These are phyloP conservation scores for Bruguiera gymnorhiza DNA, from an alignment of 345 rosid species.

Conservation along the genomic window DNA sequence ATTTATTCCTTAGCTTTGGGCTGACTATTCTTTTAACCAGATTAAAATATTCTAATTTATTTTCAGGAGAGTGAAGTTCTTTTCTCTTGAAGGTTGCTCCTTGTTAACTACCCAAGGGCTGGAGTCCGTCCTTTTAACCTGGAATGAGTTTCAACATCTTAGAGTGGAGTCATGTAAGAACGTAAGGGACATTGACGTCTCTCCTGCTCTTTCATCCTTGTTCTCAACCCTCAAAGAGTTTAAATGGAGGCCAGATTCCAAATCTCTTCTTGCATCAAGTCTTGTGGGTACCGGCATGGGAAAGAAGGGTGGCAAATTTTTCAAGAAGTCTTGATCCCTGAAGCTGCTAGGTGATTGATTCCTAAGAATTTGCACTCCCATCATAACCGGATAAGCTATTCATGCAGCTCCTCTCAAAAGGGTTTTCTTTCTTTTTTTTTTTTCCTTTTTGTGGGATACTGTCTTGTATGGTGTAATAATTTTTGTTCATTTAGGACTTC, in stretches of 20 bases:
- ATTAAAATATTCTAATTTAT: neutral
- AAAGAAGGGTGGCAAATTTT: conserved; percentile 33
- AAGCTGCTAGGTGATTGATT: conserved; percentile 10
- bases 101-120: conserved; percentile 32
- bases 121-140: conserved; percentile 24
- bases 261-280: conserved; percentile 21
- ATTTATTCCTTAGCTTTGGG: neutral
- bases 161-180: conserved; percentile 28
- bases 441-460: neutral
- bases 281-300: conserved; percentile 34
- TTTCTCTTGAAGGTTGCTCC: conserved; percentile 30
- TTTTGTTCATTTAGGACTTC: neutral
- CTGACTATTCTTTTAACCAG: no score
- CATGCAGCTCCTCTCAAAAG: neutral
- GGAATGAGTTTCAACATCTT: conserved; percentile 27
- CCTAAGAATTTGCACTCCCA: conserved; percentile 7
- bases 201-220: conserved; percentile 26
- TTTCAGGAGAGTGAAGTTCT: conserved; percentile 24
- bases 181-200: conserved; percentile 24
- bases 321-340: conserved; percentile 19
- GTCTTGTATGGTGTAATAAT: neutral
- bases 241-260: conserved; percentile 34
- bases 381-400: neutral
- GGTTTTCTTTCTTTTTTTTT: no score
- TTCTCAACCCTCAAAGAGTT: conserved; percentile 30